Evolutionary conservation across 2,329 filamentous ascomycete genomes (phyloP).

Genomic region (Sclerotinia nivalis): DNA sequence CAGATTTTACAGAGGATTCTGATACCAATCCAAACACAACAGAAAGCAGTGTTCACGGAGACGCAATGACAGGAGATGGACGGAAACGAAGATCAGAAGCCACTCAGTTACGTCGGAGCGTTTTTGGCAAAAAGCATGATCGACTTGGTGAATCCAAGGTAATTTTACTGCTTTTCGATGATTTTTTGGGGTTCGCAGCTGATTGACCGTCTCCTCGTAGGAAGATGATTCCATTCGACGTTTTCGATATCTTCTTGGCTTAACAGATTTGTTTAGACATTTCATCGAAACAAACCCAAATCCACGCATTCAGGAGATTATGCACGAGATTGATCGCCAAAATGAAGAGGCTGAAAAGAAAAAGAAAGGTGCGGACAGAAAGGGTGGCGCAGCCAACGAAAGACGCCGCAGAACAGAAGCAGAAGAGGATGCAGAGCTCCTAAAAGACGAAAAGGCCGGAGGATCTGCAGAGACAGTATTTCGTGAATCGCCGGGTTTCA

Average conservation of each 20-base stretch:
- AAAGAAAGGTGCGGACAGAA: constrained; percentile 74
- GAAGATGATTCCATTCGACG: constrained; percentile 93
- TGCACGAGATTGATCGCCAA: constrained; percentile 91
- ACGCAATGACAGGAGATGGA: constrained; percentile 66
- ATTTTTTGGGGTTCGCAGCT: background rate
- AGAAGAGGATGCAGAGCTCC: constrained; percentile 90
- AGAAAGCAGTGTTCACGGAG: constrained; percentile 83
- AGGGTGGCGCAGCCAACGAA: constrained; percentile 79
- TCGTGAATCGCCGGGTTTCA: constrained; percentile 87
- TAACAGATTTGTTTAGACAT: constrained; percentile 96
- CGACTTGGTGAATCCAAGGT: constrained; percentile 90
- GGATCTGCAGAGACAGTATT: constrained; percentile 87
- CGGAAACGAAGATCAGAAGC: constrained; percentile 84
- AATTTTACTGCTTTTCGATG: constrained; percentile 28
- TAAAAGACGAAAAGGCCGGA: constrained; percentile 85
- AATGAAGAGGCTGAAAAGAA: constrained; percentile 72
- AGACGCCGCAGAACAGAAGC: constrained; percentile 88
- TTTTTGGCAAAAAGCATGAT: constrained; percentile 94
- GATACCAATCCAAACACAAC: constrained; percentile 68
- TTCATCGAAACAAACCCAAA: constrained; percentile 98
- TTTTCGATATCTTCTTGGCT: constrained; percentile 90
- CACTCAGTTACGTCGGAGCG: constrained; percentile 84
- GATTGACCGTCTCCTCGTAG: constrained; percentile 47
- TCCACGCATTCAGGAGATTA: constrained; percentile 89
- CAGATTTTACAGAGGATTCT: constrained; percentile 66